phyloP scores from a whole-genome alignment of 177 flowering plant species.

The Vitis hybrid region DNA sequence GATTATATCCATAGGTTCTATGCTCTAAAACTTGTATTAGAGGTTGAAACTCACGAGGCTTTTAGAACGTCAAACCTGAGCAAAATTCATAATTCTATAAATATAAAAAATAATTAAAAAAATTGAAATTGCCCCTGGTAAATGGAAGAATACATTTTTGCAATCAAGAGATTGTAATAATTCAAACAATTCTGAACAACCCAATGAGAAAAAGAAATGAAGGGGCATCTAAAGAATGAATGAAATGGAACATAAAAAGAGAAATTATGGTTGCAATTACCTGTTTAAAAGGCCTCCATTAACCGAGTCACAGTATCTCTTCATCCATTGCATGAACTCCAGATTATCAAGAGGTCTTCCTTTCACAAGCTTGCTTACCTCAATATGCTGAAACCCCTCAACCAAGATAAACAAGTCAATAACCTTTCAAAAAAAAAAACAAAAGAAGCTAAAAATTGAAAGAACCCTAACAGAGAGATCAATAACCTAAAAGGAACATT shows the following conservation, averaged over 20 bases:
- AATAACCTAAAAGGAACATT: background rate
- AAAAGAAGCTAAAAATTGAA: background rate
- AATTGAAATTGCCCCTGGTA: no score
- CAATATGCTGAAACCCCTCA: conserved; percentile 60
- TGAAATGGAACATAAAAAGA: background rate
- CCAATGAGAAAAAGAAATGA: no score
- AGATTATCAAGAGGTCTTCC: conserved; percentile 94
- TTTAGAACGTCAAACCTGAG: no score
- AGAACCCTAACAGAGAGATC: background rate
- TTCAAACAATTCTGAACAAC: no score
- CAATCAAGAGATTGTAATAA: no score
- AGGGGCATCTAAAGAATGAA: no score
- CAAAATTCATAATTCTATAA: no score
- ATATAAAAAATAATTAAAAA: no score
- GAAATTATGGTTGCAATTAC: conserved; percentile 23
- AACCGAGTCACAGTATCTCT: conserved; percentile 83
- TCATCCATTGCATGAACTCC: conserved; percentile 99
- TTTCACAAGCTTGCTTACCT: conserved; percentile 87
- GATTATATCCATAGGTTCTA: no score
- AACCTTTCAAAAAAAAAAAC: background rate
- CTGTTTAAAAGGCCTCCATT: conserved; percentile 53
- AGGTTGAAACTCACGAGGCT: no score
- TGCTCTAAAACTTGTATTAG: no score
- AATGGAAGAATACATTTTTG: no score
- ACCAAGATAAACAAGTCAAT: background rate